A percentile compares a stretch with the other conserved stretches of the same genome.
Conservation (phyloP, 306 rosid species). For the Medicago ruthenica region DNA sequence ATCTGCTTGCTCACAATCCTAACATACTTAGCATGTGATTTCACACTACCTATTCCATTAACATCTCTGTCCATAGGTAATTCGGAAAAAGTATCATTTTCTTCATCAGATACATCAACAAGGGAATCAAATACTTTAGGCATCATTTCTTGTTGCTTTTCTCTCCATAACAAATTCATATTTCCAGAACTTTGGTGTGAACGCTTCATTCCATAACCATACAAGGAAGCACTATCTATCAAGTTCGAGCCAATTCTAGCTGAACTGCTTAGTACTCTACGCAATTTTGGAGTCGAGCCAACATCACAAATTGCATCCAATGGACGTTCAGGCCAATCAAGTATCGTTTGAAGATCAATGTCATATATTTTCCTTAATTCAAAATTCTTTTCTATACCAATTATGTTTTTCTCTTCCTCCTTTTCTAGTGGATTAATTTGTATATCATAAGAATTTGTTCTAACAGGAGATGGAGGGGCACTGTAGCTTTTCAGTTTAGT, state of each 20-base stretch:
- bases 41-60: constrained; percentile 33
- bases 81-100: constrained; percentile 61
- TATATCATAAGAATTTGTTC: constrained; percentile 53
- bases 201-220: constrained; percentile 54
- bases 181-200: constrained; percentile 70
- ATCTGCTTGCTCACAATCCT: constrained; percentile 92
- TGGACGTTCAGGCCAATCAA: constrained; percentile 90
- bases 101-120: constrained; percentile 59
- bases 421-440: constrained; percentile 49
- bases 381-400: constrained; percentile 42
- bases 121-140: constrained; percentile 54
- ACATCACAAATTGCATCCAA: constrained; percentile 62
- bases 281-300: constrained; percentile 61
- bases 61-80: constrained; percentile 42
- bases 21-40: constrained; percentile 60
- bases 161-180: constrained; percentile 56
- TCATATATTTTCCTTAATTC: constrained; percentile 59
- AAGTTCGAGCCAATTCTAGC: constrained; percentile 59
- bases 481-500: constrained; percentile 68
- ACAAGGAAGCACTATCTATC: constrained; percentile 49
- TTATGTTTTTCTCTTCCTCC: constrained; percentile 39
- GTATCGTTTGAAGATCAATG: constrained; percentile 57
- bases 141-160: constrained; percentile 44
- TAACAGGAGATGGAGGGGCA: constrained; percentile 79
- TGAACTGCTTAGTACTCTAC: constrained; percentile 71